A percentile compares a stretch with the other conserved stretches of the same genome.
These are phyloP conservation scores for Pleurozium schreberi DNA, from an alignment of 225 moss, liverwort and hornwort genomes.

Conservation along the genomic window DNA sequence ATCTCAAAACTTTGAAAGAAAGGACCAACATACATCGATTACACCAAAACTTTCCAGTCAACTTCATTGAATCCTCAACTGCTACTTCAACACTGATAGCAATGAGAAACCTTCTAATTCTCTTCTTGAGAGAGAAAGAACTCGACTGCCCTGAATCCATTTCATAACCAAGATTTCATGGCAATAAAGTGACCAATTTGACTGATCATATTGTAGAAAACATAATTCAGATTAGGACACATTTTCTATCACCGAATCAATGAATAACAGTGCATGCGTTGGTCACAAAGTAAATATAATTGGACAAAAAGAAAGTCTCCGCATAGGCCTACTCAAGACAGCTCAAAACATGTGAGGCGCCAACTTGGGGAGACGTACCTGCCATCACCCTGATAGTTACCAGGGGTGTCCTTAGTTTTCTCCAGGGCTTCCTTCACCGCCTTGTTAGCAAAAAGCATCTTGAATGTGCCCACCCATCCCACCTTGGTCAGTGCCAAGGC, in stretches of 20 bases:
- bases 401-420: constrained; percentile 64
- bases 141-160: not conserved
- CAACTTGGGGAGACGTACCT: constrained; percentile 9
- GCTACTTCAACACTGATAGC: not conserved
- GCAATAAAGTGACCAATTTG: not conserved
- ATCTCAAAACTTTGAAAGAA: not conserved
- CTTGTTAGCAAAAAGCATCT: constrained; percentile 54
- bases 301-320: not conserved
- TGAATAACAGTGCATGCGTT: not conserved
- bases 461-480: constrained; percentile 37
- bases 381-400: constrained; percentile 78
- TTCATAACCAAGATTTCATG: not conserved
- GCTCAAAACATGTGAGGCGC: not conserved
- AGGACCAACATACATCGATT: not conserved
- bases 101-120: not conserved
- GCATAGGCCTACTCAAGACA: not conserved
- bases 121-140: not conserved
- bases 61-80: not conserved
- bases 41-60: not conserved
- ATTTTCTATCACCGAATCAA: not conserved
- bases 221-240: not conserved
- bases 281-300: not conserved
- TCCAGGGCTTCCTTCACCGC: constrained; percentile 27
- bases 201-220: not conserved
- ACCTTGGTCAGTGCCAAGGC: constrained; percentile 74